These are phyloP conservation scores for Umbelopsis sp. DNA, from an alignment of 192 early-diverging fungal genomes.

Conservation along the genomic window DNA sequence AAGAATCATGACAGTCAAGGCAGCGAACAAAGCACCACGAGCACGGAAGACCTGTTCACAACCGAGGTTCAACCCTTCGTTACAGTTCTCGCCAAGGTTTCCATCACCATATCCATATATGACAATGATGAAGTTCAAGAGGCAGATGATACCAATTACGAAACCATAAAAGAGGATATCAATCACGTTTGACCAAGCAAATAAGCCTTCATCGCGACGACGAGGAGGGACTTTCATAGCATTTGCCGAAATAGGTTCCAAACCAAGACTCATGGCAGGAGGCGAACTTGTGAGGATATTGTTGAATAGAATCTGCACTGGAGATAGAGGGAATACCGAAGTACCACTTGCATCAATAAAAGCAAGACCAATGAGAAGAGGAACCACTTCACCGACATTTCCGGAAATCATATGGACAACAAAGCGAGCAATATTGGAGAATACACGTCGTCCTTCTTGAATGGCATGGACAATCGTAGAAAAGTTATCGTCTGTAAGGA, in stretches of 20 bases:
- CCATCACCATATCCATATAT: slow-evolving; percentile 63
- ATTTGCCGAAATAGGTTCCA: slow-evolving; percentile 61
- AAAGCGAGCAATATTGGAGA: slow-evolving; percentile 76
- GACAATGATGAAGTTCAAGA: slow-evolving; percentile 65
- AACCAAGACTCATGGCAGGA: slow-evolving; percentile 76
- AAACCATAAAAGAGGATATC: slow-evolving; percentile 75
- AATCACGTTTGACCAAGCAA: slow-evolving; percentile 59
- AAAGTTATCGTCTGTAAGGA: slow-evolving; percentile 82
- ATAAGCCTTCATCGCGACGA: slow-evolving; percentile 61
- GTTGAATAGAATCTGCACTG: slow-evolving; percentile 79
- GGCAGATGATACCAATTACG: slow-evolving; percentile 63
- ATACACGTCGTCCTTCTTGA: slow-evolving; percentile 79
- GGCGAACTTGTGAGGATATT: slow-evolving; percentile 84
- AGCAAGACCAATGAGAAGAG: slow-evolving; percentile 71
- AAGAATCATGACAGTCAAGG: slow-evolving; percentile 70
- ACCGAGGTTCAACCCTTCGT: slow-evolving; percentile 46
- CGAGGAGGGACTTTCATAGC: slow-evolving; percentile 78
- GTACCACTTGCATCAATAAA: slow-evolving; percentile 61
- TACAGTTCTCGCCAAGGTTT: slow-evolving; percentile 61
- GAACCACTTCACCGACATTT: slow-evolving; percentile 77
- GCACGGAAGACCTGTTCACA: slow-evolving; percentile 72
- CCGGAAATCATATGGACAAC: slow-evolving; percentile 71
- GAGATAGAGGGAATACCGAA: slow-evolving; percentile 76
- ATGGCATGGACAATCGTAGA: slow-evolving; percentile 79
- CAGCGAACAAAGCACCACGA: slow-evolving; percentile 70